These are phyloP conservation scores for Ogataea methylovora DNA, from an alignment of 805 yeast genomes.

Conservation along the genomic window DNA sequence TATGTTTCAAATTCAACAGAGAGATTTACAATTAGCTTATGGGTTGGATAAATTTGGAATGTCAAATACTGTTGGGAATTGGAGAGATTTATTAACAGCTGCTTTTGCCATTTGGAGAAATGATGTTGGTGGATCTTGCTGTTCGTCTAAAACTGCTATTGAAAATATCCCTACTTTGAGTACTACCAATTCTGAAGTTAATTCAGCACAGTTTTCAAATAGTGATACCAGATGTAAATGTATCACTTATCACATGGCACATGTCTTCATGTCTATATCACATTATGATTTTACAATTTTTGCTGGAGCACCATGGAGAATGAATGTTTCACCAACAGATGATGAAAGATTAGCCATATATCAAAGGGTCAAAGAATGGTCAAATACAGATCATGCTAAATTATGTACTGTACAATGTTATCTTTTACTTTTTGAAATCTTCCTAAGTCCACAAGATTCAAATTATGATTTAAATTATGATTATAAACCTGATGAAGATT, in stretches of 20 bases:
- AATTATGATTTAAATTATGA: constrained; percentile 32
- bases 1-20: constrained; percentile 66
- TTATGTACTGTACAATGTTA: constrained; percentile 55
- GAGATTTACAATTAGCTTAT: constrained; percentile 54
- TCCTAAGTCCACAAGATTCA: constrained; percentile 44
- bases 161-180: constrained; percentile 12
- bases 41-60: constrained; percentile 30
- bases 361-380: constrained; percentile 46
- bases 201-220: constrained; percentile 23
- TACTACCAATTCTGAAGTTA: constrained; percentile 10
- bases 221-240: constrained; percentile 49
- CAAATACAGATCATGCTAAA: constrained; percentile 38
- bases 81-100: constrained; percentile 66
- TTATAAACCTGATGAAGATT: constrained; percentile 46
- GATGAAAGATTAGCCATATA: constrained; percentile 42
- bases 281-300: constrained; percentile 73
- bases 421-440: constrained; percentile 54
- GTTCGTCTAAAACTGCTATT: constrained; percentile 26
- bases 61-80: constrained; percentile 31
- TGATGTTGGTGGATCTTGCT: constrained; percentile 32
- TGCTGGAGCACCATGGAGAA: constrained; percentile 78
- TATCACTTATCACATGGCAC: constrained; percentile 67
- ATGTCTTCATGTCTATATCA: constrained; percentile 61
- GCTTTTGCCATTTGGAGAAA: constrained; percentile 68
- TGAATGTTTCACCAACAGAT: constrained; percentile 55